Evolutionary conservation across 805 yeast genomes (phyloP), one percentile per base, ranked within the genome.

Genomic region (Metschnikowia lochheadii): DNA sequence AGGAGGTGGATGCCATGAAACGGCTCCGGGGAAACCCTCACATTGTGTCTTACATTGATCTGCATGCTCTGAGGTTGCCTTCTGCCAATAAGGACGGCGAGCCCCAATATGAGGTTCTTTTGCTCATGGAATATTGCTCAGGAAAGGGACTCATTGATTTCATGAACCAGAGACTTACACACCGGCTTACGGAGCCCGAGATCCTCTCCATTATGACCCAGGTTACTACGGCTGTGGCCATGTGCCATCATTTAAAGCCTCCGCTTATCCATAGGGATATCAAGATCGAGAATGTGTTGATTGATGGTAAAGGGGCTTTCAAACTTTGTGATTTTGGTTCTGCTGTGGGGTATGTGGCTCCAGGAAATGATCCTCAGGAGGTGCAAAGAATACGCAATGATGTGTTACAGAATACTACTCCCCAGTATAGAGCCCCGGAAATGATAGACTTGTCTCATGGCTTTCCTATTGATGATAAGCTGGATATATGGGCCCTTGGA

Each of bases 1-100:
- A 95, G 37, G 99, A 94, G 66, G 99, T 94, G 14, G 98, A 94
- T 64, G 96, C 97, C 11, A 92, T 94, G 98, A 87, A 89, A 68
- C 76, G 96, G 26, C 74, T 94, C 33, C 75, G 84, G 54, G 96
- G 96, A 7, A 80, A 87, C 56, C 78, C 79, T 42, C 84, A 85
- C 63, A 83, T 94, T 54, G 99, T 94, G 1, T 83, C 89, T 2
- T 94, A 94, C 66, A 87, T 90, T 47, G 99, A 94, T 66, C 89
- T 97, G 2, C 97, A 94, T 70, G 99, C 99, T 6, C 83, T 95
- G 11, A 77, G 95, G 58, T 70, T 85, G 67, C 57, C 60, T 21
- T 40, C 43, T 11, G 41, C 51, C 15, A 21, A 48, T 6, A 46
- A 53, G 10, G 48, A 50, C 10, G 49, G 47, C 18, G 46, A 50